Evolutionary conservation across 768 basidiomycete genomes (phyloP).

Genomic region (Mycena capillaripes): DNA sequence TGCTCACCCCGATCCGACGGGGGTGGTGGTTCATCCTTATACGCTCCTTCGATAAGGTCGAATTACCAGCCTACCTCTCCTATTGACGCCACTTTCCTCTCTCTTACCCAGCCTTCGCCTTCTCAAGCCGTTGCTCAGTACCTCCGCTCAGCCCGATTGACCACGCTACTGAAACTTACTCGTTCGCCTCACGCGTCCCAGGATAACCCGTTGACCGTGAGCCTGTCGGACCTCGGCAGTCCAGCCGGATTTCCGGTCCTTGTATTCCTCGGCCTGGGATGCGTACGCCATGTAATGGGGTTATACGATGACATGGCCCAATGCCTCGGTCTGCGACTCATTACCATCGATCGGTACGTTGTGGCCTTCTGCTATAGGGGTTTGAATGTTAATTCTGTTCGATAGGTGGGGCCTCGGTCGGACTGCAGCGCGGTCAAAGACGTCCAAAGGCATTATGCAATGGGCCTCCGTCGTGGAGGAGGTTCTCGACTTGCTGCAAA

Average conservation of each 20-base stretch:
- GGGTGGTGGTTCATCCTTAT: conserved; percentile 62
- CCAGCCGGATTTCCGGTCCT: conserved; percentile 90
- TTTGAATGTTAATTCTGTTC: conserved; percentile 27
- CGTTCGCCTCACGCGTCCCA: conserved; percentile 85
- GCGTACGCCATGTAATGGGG: conserved; percentile 95
- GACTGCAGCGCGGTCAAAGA: conserved; percentile 79
- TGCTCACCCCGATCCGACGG: conserved; percentile 70
- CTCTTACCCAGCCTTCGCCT: conserved; percentile 58
- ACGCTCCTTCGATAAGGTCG: conserved; percentile 65
- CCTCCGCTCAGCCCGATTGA: conserved; percentile 88
- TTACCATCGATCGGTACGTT: conserved; percentile 91
- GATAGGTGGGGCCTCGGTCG: conserved; percentile 92
- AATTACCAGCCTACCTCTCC: conserved; percentile 62
- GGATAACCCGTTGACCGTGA: conserved; percentile 83
- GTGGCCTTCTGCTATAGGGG: not conserved
- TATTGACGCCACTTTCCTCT: conserved; percentile 56
- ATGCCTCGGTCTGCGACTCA: conserved; percentile 86
- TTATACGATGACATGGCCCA: conserved; percentile 97
- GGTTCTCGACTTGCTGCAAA: conserved; percentile 84
- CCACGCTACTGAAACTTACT: conserved; percentile 83
- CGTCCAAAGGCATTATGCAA: conserved; percentile 85
- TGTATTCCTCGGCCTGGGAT: conserved; percentile 93
- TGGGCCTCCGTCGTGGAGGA: conserved; percentile 95
- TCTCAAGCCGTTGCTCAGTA: conserved; percentile 89
- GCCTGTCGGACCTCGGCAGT: conserved; percentile 93